Evolutionary conservation across 352 stramenopile genomes (phyloP).

Genomic region (Aphanomyces invadans): DNA sequence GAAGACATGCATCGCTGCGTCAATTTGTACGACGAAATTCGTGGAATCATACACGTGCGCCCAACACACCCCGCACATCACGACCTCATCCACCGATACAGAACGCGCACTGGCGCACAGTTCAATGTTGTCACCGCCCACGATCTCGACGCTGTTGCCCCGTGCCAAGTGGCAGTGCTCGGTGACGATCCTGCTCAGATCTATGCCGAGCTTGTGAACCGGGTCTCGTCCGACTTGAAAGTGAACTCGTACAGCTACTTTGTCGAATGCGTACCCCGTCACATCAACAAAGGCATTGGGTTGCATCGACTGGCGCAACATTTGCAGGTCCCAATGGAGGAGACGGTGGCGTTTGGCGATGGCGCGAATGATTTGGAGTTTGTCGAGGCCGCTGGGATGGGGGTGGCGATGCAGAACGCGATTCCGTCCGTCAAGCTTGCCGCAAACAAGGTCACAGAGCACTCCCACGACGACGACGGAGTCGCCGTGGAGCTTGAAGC

Average conservation of each 20-base stretch:
- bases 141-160: background rate
- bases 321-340: constrained; percentile 31
- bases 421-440: constrained; percentile 33
- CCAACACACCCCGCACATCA: constrained; percentile 13
- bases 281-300: constrained; percentile 45
- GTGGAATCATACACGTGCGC: constrained; percentile 14
- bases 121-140: constrained; percentile 18
- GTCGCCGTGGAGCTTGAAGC: constrained; percentile 22
- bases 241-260: constrained; percentile 23
- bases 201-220: background rate
- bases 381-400: constrained; percentile 37
- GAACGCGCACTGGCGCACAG: constrained; percentile 8
- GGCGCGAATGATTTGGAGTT: constrained; percentile 70
- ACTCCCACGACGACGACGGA: constrained; percentile 38
- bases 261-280: constrained; percentile 17
- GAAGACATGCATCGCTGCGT: constrained; percentile 19
- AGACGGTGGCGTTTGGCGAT: constrained; percentile 56
- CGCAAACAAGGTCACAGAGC: constrained; percentile 35
- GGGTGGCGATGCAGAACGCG: constrained; percentile 58
- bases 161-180: constrained; percentile 16
- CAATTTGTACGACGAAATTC: constrained; percentile 20
- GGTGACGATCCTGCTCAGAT: constrained; percentile 16
- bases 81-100: constrained; percentile 20
- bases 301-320: constrained; percentile 35
- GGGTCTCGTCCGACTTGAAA: background rate